Evolutionary conservation across 169 alveolate genomes (phyloP).

Genomic region (Plasmodium knowlesi): DNA sequence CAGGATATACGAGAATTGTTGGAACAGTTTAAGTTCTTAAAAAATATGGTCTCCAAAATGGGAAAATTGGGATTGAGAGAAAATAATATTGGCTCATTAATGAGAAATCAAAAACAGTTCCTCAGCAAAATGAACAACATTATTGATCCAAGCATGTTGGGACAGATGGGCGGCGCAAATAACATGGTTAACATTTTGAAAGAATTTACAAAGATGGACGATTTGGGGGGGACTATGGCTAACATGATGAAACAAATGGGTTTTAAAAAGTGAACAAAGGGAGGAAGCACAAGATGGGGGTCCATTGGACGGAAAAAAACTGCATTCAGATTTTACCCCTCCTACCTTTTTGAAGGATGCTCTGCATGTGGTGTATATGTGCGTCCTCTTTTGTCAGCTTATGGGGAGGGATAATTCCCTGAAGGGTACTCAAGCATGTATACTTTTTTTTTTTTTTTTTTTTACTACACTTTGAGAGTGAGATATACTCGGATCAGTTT

Average conservation of each 20-base stretch:
- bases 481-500: not conserved
- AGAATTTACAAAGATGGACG: constrained; percentile 82
- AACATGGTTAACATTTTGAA: constrained; percentile 95
- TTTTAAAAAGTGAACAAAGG: constrained; percentile 9
- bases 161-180: constrained; percentile 97
- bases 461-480: not conserved
- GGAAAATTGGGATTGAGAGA: constrained; percentile 96
- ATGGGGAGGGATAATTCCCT: not conserved
- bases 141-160: constrained; percentile 95
- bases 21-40: constrained; percentile 96
- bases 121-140: constrained; percentile 94
- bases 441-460: not conserved
- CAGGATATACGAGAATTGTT: constrained; percentile 93
- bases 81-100: constrained; percentile 89
- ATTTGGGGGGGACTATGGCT: constrained; percentile 70
- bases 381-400: not conserved
- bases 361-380: not conserved
- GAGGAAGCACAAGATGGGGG: not conserved
- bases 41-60: constrained; percentile 97
- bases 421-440: not conserved
- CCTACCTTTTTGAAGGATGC: not conserved
- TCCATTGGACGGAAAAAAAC: not conserved
- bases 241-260: constrained; percentile 78
- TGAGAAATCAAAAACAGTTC: constrained; percentile 96
- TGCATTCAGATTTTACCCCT: not conserved